Conservation (phyloP, 116 monocot genomes). For the Zostera marina region DNA sequence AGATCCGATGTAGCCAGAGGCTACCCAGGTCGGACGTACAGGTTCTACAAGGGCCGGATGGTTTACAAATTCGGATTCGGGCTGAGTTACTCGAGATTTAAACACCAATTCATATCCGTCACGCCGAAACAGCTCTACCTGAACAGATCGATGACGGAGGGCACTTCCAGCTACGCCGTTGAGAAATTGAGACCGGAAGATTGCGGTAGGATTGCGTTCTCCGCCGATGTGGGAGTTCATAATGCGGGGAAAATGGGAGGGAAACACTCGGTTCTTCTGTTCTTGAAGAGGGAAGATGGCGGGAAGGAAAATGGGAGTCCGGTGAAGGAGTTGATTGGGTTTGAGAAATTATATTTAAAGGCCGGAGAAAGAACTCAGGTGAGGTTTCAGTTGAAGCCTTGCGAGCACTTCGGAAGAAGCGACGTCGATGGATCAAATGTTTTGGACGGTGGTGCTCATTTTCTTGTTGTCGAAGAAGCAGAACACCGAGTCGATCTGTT, state of each 20-base stretch:
- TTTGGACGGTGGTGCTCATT: slow-evolving; percentile 55
- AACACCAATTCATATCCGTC: slow-evolving; percentile 26
- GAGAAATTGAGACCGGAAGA: slow-evolving; percentile 7
- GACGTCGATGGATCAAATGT: slow-evolving; percentile 42
- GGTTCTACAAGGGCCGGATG: slow-evolving; percentile 56
- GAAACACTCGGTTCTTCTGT: slow-evolving; percentile 59
- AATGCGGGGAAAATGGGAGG: slow-evolving; percentile 40
- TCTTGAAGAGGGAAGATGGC: slow-evolving; percentile 14
- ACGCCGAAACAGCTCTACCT: slow-evolving; percentile 8
- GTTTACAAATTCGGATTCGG: slow-evolving; percentile 80
- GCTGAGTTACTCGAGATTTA: slow-evolving; percentile 73
- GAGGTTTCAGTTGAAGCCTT: slow-evolving; percentile 38
- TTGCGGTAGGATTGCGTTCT: slow-evolving; percentile 22
- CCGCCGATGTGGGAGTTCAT: slow-evolving; percentile 18
- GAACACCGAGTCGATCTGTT: slow-evolving; percentile 31
- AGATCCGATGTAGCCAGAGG: slow-evolving; percentile 43
- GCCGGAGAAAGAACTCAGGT: slow-evolving; percentile 33
- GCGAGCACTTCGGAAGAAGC: slow-evolving; percentile 38
- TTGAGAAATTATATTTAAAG: slow-evolving; percentile 33
- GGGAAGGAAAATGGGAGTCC: slow-evolving; percentile 13
- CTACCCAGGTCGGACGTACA: slow-evolving; percentile 85
- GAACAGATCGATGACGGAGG: slow-evolving; percentile 9
- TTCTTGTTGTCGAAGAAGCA: slow-evolving; percentile 42
- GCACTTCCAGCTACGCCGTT: slow-evolving; percentile 13
- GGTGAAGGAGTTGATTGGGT: slow-evolving; percentile 47